Conservation (phyloP, 2,329 filamentous ascomycete genomes). For the Fusarium falciforme region DNA sequence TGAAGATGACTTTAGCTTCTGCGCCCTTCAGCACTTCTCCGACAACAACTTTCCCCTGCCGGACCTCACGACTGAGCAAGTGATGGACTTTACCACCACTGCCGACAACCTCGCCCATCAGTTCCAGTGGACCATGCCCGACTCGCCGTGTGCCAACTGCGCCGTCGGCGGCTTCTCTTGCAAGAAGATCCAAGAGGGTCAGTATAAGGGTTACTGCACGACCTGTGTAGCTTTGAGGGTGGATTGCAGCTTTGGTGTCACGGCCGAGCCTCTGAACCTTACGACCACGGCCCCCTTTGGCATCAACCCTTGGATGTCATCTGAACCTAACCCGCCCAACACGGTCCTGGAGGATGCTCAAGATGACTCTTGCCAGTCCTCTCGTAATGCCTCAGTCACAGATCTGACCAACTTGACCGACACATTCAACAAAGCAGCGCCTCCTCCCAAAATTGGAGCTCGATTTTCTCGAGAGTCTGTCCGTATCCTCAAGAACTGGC, state of each 20-base stretch:
- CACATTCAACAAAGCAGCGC: constrained; percentile 44
- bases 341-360: constrained; percentile 44
- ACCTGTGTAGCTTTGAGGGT: constrained; percentile 70
- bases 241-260: constrained; percentile 66
- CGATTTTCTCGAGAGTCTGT: constrained; percentile 85
- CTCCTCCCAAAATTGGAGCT: constrained; percentile 72
- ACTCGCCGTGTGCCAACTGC: constrained; percentile 65
- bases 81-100: constrained; percentile 43
- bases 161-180: constrained; percentile 65
- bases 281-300: constrained; percentile 54
- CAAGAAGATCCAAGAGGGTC: constrained; percentile 70
- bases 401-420: constrained; percentile 45
- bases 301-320: constrained; percentile 58
- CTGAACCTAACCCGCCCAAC: constrained; percentile 57
- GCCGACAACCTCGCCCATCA: constrained; percentile 25
- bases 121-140: constrained; percentile 55
- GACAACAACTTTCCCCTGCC: constrained; percentile 51
- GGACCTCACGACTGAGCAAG: constrained; percentile 46
- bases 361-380: constrained; percentile 39
- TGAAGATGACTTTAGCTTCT: constrained; percentile 70
- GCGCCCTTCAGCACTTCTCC: constrained; percentile 68
- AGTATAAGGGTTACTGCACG: constrained; percentile 70
- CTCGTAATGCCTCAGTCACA: constrained; percentile 40
- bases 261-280: constrained; percentile 49
- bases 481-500: constrained; percentile 85